Evolutionary conservation across 495 filamentous ascomycete species (phyloP), one percentile per base, ranked within the genome.

Genomic region (Trichoderma erinaceum): DNA sequence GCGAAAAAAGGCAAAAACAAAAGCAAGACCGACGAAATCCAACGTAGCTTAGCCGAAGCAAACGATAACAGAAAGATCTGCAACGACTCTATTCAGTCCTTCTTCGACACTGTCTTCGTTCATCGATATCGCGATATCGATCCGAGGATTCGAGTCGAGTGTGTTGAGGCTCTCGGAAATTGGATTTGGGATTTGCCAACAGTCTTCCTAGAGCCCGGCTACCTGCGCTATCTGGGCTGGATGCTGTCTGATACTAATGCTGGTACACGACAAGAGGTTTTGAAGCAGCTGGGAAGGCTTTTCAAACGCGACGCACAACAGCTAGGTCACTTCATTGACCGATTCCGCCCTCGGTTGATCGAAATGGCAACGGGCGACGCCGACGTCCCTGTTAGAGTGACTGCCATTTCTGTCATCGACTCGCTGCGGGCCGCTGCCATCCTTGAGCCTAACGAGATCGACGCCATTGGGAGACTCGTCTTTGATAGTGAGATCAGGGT

Each of bases 81-180:
- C 63, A 86, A 93, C 70, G 82, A 80, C 1, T 83, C 86, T 66
- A 85, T 97, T 61, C 88, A 88, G 68, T 90, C 94, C 71, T 88
- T 91, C 66, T 93, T 97, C 70, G 90, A 97, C 67, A 89, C 90
- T 16, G 87, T 97, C 35, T 99, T 95, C 71, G 88, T 97, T 38
- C 93, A 98, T 76, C 90, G 95, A 32, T 98, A 97, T 75, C 91
- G 95, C 43, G 95, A 99, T 70, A 85, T 97, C 25, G 95, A 99
- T 76, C 85, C 91, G 1, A 89, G 82, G 69, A 96, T 99, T 66
- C 86, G 95, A 44, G 84, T 87, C 2, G 92, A 96, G 69, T 96
- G 92, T 73, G 85, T 96, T 58, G 84, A 88, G 65, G 91, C 92
- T 10, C 82, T 99, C 27, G 92, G 92, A 46, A 83, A 86, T 41